These are phyloP conservation scores for Scheffersomyces segobiensis DNA, from an alignment of 1,139 yeast genomes.

Conservation along the genomic window DNA sequence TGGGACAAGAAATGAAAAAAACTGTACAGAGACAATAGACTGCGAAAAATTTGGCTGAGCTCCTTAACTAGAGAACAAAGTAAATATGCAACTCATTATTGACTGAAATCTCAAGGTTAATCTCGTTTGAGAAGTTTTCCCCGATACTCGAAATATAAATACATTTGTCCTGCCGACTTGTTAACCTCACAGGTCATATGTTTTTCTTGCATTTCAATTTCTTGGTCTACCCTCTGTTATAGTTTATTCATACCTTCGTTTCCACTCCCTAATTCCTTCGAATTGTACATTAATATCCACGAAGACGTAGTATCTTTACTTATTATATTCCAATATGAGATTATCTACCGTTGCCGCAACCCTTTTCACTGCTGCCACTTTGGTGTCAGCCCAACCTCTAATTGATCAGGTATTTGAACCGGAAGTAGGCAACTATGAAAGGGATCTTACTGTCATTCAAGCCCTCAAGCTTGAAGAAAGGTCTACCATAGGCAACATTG, in stretches of 20 bases:
- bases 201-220: not conserved
- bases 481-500: conserved; percentile 8
- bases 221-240: not conserved
- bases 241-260: not conserved
- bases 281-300: not conserved
- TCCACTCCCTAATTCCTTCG: not conserved
- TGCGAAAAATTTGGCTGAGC: not conserved
- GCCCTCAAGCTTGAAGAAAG: not conserved
- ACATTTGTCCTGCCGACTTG: not conserved
- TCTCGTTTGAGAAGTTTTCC: not conserved
- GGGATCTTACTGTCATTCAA: conserved; percentile 15
- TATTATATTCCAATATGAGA: conserved; percentile 15
- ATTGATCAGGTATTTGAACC: conserved; percentile 9
- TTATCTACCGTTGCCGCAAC: conserved; percentile 17
- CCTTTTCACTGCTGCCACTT: conserved; percentile 16
- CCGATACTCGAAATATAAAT: not conserved
- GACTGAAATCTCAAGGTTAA: not conserved
- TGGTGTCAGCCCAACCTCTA: conserved; percentile 10
- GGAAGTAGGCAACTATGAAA: conserved; percentile 16
- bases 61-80: not conserved
- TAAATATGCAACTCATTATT: not conserved
- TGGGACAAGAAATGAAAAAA: not conserved
- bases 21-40: not conserved
- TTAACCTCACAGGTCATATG: not conserved
- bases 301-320: not conserved